Conservation (phyloP, 106 monocot genomes). For the Acorus calamus region DNA sequence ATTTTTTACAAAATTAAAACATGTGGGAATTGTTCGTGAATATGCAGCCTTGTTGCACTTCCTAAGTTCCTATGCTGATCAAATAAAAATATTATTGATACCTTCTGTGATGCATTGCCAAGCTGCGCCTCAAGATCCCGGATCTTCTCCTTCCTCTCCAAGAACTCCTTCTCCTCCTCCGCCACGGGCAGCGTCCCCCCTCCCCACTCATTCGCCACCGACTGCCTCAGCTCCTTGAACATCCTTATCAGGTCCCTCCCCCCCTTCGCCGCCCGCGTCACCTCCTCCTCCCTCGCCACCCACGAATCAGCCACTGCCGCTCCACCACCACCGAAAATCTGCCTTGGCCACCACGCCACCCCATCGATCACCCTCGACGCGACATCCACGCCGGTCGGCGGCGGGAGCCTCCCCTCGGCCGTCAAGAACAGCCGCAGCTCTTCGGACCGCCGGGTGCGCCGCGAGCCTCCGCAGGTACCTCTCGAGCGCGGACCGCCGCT, state of each 20-base stretch:
- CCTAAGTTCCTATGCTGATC: no score
- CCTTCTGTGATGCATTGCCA: conserved; percentile 69
- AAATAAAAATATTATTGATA: conserved; percentile 3
- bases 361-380: conserved; percentile 82
- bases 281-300: conserved; percentile 47
- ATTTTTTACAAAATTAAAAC: no score
- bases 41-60: no score
- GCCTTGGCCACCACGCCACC: conserved; percentile 53
- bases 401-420: conserved; percentile 42
- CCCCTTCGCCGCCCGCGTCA: conserved; percentile 51
- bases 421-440: conserved; percentile 60
- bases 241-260: conserved; percentile 80
- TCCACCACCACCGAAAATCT: conserved; percentile 41
- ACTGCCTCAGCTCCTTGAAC: conserved; percentile 90
- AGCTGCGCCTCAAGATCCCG: conserved; percentile 86
- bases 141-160: conserved; percentile 76
- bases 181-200: conserved; percentile 38
- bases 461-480: conserved; percentile 64
- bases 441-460: conserved; percentile 59
- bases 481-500: conserved; percentile 67
- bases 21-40: no score
- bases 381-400: conserved; percentile 45
- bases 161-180: conserved; percentile 83
- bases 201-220: conserved; percentile 68
- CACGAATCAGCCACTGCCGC: neutral